These are phyloP conservation scores for Alloteropsis angusta DNA, from an alignment of 202 grass and related monocot genomes.

Conservation along the genomic window DNA sequence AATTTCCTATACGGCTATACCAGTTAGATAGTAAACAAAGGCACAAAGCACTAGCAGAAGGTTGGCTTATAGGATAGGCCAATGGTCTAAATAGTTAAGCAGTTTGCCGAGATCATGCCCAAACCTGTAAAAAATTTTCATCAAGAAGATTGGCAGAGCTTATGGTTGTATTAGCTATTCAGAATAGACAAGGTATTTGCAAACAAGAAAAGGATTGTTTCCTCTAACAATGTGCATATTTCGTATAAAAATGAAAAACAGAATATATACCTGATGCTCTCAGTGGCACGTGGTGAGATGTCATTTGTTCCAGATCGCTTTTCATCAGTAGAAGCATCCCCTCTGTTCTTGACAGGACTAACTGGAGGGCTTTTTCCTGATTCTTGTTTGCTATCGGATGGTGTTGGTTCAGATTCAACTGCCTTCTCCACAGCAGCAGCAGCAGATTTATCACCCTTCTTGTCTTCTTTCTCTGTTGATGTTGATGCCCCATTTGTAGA, in stretches of 20 bases:
- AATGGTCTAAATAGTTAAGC: background rate
- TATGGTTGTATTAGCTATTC: background rate
- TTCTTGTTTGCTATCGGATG: conserved; percentile 28
- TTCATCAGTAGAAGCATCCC: conserved; percentile 39
- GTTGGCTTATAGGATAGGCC: background rate
- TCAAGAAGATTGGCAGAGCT: background rate
- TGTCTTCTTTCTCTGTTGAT: conserved; percentile 45
- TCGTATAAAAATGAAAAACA: conserved; percentile 16
- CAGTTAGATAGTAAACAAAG: background rate
- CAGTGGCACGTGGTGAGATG: conserved; percentile 47
- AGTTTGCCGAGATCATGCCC: background rate
- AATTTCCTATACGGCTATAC: background rate
- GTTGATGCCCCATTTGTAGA: conserved; percentile 36
- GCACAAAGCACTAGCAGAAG: background rate
- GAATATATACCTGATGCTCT: conserved; percentile 63
- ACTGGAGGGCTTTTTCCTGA: conserved; percentile 45
- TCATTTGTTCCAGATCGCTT: conserved; percentile 47
- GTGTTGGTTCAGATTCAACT: conserved; percentile 38
- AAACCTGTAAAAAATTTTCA: background rate
- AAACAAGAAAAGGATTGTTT: background rate
- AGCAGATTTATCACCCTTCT: conserved; percentile 53
- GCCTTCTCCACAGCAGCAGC: conserved; percentile 24
- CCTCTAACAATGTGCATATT: conserved; percentile 5
- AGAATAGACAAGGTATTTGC: conserved; percentile 7
- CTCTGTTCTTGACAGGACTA: conserved; percentile 65